These are phyloP conservation scores for Poa annua DNA, from an alignment of 176 grass and related monocot species.

Conservation along the genomic window DNA sequence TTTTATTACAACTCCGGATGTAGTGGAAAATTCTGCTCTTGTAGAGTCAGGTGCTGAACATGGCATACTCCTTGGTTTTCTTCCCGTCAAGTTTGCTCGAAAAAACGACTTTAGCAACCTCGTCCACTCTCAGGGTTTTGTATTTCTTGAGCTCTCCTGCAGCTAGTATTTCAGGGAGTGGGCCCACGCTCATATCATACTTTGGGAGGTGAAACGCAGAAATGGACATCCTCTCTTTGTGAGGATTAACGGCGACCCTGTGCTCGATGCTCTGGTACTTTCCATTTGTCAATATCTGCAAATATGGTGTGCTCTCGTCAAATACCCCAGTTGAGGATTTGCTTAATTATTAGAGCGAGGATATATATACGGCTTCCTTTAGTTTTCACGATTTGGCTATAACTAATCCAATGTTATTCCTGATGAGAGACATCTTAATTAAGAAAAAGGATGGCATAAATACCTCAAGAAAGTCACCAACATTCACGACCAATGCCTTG, in stretches of 20 bases:
- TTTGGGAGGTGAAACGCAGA: conserved; percentile 48
- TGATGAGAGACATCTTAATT: background rate
- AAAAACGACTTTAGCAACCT: conserved; percentile 32
- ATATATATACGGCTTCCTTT: background rate
- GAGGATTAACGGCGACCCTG: conserved; percentile 40
- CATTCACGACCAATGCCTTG: conserved; percentile 46
- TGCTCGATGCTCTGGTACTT: conserved; percentile 51
- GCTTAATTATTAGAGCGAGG: too few relatives aligned
- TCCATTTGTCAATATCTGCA: conserved; percentile 52
- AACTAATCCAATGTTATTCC: background rate
- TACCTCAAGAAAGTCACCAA: conserved; percentile 55
- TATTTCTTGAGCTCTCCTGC: conserved; percentile 25
- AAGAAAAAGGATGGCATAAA: background rate
- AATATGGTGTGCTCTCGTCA: background rate
- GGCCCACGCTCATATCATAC: conserved; percentile 36
- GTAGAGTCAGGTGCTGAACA: background rate
- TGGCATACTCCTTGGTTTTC: conserved; percentile 41
- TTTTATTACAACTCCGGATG: background rate
- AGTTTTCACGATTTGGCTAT: background rate
- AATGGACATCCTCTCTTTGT: conserved; percentile 38
- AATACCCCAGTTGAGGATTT: background rate
- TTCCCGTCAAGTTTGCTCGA: conserved; percentile 19
- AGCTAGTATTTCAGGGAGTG: conserved; percentile 32
- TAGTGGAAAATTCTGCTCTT: background rate
- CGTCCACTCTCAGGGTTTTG: conserved; percentile 36